These are phyloP conservation scores for Wickerhamiella dianesei DNA, from an alignment of 805 yeast species.

Conservation along the genomic window DNA sequence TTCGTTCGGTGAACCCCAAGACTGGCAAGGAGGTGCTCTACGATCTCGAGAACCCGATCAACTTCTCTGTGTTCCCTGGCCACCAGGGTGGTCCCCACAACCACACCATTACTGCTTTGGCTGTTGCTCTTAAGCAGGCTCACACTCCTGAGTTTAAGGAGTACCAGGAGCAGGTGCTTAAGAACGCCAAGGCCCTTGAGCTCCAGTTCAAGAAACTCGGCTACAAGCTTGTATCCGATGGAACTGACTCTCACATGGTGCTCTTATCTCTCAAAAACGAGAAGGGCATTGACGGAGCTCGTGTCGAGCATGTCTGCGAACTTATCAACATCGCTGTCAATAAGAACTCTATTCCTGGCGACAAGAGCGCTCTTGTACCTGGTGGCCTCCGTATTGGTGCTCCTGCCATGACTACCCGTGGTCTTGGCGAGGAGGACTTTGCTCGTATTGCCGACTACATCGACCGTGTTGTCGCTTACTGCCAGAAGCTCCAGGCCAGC, in stretches of 20 bases:
- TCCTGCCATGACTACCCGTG: slow-evolving; percentile 98
- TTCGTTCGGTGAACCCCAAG: slow-evolving; percentile 74
- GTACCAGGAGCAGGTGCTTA: slow-evolving; percentile 78
- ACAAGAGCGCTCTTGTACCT: slow-evolving; percentile 90
- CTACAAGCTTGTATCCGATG: slow-evolving; percentile 77
- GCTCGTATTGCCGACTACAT: slow-evolving; percentile 65
- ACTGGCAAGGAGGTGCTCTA: slow-evolving; percentile 74
- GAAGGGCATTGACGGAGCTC: slow-evolving; percentile 89
- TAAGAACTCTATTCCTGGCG: slow-evolving; percentile 97
- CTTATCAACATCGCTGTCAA: slow-evolving; percentile 88
- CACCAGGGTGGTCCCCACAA: slow-evolving; percentile 99
- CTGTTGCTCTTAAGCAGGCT: slow-evolving; percentile 93
- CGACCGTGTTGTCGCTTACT: slow-evolving; percentile 63
- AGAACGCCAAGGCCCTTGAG: slow-evolving; percentile 79
- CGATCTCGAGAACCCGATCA: slow-evolving; percentile 88
- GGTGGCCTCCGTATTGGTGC: slow-evolving; percentile 97
- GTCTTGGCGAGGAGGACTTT: slow-evolving; percentile 80
- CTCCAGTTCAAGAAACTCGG: slow-evolving; percentile 54
- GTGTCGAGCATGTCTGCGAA: slow-evolving; percentile 91
- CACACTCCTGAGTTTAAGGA: slow-evolving; percentile 76
- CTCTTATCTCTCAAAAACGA: slow-evolving; percentile 68
- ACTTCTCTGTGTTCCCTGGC: slow-evolving; percentile 98
- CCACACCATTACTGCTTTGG: slow-evolving; percentile 95
- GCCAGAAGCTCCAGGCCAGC: slow-evolving; percentile 58
- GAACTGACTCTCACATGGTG: slow-evolving; percentile 96